Evolutionary conservation across 352 stramenopile genomes (phyloP), one percentile per base, ranked within the genome.

Genomic region (Halophytophthora batemanensis): DNA sequence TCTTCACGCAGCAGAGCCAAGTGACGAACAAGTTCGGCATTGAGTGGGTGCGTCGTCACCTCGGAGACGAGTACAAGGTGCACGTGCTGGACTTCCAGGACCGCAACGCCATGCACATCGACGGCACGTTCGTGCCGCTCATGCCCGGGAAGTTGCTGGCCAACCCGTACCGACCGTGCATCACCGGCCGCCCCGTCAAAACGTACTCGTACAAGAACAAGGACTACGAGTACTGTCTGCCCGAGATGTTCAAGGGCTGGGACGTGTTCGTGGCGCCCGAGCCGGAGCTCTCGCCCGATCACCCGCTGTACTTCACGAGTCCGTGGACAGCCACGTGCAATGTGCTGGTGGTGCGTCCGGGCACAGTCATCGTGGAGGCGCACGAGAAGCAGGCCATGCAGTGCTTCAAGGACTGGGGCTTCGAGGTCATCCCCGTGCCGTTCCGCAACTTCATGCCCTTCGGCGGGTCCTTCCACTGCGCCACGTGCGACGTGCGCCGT

Each of bases 371-470:
- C 46, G 83, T 93, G 36, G 86, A 96, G 56, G 86, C 86, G 22
- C 74, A 92, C 56, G 86, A 96, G 65, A 88, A 88, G 55, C 71
- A 66, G 18, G 84, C 83, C 22, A 78, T 87, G 53, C 67, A 87
- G 45, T 72, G 74, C 29, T 96, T 96, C 61, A 88, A 94, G 56
- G 77, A 87, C 56, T 96, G 86, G 86, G 86, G 86, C 46, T 96
- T 96, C 51, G 76, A 92, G 47, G 78, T 91, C 47, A 90, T 93
- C 49, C 84, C 80, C 13, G 86, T 96, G 37, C 86, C 86, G 14
- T 96, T 96, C 69, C 84, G 86, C 65, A 83, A 96, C 69, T 96
- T 96, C 55, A 89, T 96, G 76, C 86, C 86, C 18, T 96, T 96
- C 50, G 86, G 86, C 25, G 86, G 86, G 35, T 95, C 84, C 43